A percentile compares a stretch with the other conserved stretches of the same genome.
Evolutionary conservation across 1,139 yeast species (phyloP).

Genomic region (Yamadazyma oceani): DNA sequence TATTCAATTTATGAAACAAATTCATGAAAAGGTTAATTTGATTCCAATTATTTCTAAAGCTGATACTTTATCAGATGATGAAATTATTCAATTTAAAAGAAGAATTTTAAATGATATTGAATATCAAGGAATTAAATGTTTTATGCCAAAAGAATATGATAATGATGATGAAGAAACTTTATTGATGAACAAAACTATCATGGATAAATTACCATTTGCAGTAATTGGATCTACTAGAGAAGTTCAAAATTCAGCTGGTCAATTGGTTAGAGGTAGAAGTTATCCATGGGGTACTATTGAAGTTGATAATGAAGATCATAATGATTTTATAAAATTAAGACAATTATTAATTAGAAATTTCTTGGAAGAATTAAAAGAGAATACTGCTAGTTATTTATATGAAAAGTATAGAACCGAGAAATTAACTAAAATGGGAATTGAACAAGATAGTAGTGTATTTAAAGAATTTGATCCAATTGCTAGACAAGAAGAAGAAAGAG

Average conservation of each 20-base stretch:
- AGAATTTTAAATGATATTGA: slow-evolving; percentile 75
- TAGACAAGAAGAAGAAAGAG: slow-evolving; percentile 92
- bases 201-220: slow-evolving; percentile 84
- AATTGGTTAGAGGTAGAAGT: slow-evolving; percentile 83
- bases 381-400: slow-evolving; percentile 73
- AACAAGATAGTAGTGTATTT: slow-evolving; percentile 90
- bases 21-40: slow-evolving; percentile 88
- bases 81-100: slow-evolving; percentile 70
- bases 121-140: slow-evolving; percentile 73
- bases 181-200: slow-evolving; percentile 63
- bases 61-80: slow-evolving; percentile 90
- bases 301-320: slow-evolving; percentile 91
- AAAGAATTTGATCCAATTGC: slow-evolving; percentile 91
- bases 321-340: slow-evolving; percentile 89
- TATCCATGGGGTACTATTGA: slow-evolving; percentile 99
- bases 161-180: slow-evolving; percentile 86
- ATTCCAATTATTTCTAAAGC: slow-evolving; percentile 95
- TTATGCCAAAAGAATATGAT: slow-evolving; percentile 76
- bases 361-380: slow-evolving; percentile 91
- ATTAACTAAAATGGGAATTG: slow-evolving; percentile 78
- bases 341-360: slow-evolving; percentile 87
- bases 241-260: slow-evolving; percentile 74
- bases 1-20: slow-evolving; percentile 81
- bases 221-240: slow-evolving; percentile 86
- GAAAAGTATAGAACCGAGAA: slow-evolving; percentile 90